phyloP scores from a whole-genome alignment of 2,329 filamentous ascomycete species.

The Massarina eburnea region DNA sequence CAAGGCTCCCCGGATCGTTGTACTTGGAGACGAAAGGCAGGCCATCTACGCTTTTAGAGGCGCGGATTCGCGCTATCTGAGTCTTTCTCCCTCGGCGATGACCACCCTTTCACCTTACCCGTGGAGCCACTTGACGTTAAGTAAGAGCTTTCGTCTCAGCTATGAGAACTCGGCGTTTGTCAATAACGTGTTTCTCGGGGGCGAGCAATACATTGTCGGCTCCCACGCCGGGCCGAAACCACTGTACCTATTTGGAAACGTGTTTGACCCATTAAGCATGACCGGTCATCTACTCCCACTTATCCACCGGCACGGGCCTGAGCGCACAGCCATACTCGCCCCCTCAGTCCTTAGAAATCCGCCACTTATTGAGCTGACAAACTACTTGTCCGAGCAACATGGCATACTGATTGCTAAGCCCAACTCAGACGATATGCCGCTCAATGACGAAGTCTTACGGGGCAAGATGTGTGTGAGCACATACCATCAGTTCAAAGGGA shows the following conservation, averaged over 20 bases:
- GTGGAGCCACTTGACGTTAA: slow-evolving; percentile 8
- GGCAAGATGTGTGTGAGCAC: slow-evolving; percentile 14
- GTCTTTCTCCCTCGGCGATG: slow-evolving; percentile 9
- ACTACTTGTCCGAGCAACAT: slow-evolving; percentile 6
- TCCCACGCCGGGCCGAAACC: slow-evolving; percentile 11
- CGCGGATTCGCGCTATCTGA: slow-evolving; percentile 10
- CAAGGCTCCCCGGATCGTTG: slow-evolving; percentile 9
- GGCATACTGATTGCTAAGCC: slow-evolving; percentile 8
- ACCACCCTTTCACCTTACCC: slow-evolving; percentile 9
- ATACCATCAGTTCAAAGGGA: slow-evolving; percentile 15
- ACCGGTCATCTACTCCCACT: slow-evolving; percentile 8
- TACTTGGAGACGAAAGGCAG: slow-evolving; percentile 13
- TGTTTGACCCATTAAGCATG: slow-evolving; percentile 2
- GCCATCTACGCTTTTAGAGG: slow-evolving; percentile 14
- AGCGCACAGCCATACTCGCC: slow-evolving; percentile 9
- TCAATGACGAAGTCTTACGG: slow-evolving; percentile 8
- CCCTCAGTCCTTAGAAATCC: slow-evolving; percentile 4
- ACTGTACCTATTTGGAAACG: slow-evolving; percentile 6
- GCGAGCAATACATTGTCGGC: slow-evolving; percentile 11
- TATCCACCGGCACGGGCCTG: slow-evolving; percentile 8
- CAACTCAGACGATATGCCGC: slow-evolving; percentile 9
- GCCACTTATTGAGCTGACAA: slow-evolving; percentile 4
- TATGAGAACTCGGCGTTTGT: slow-evolving; percentile 11
- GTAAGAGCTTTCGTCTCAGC: slow-evolving; percentile 13
- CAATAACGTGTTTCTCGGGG: slow-evolving; percentile 10